A percentile compares a stretch with the other conserved stretches of the same genome.
phyloP scores from a whole-genome alignment of 768 basidiomycete genomes.

The Kwoniella bestiolae region DNA sequence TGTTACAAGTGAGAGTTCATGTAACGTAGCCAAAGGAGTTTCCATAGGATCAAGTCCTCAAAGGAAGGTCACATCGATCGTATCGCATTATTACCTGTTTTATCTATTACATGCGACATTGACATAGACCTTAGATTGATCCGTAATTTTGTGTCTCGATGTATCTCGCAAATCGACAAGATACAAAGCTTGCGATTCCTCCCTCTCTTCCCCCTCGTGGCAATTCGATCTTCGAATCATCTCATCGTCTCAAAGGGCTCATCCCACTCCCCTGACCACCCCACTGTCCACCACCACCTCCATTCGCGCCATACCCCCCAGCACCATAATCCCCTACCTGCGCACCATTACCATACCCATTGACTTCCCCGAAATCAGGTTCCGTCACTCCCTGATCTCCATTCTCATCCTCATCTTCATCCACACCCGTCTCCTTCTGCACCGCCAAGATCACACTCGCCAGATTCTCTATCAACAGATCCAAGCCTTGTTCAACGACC shows the following conservation, averaged over 20 bases:
- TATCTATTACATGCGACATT: neutral
- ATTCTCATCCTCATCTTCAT: slow-evolving; percentile 40
- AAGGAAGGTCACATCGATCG: neutral
- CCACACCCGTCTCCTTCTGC: slow-evolving; percentile 49
- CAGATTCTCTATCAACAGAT: slow-evolving; percentile 56
- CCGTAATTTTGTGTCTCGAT: neutral
- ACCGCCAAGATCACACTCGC: slow-evolving; percentile 70
- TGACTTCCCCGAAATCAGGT: slow-evolving; percentile 30
- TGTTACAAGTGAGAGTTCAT: slow-evolving; percentile 1
- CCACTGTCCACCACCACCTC: slow-evolving; percentile 17
- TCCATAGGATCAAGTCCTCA: neutral
- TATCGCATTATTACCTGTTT: neutral
- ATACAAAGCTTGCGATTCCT: neutral
- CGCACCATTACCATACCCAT: slow-evolving; percentile 24
- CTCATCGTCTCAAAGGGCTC: slow-evolving; percentile 47
- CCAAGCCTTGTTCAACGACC: slow-evolving; percentile 48
- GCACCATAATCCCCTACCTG: neutral
- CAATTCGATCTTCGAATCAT: too few species aligned
- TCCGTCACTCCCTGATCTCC: slow-evolving; percentile 28
- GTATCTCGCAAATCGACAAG: neutral
- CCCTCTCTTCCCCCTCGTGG: neutral
- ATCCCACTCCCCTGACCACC: slow-evolving; percentile 35
- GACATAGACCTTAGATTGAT: too few species aligned
- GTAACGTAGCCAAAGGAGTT: neutral
- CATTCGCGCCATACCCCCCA: slow-evolving; percentile 18